Base-by-base conservation (phyloP, 148 eudicot genomes). In the Mesembryanthemum crystallinum region DNA sequence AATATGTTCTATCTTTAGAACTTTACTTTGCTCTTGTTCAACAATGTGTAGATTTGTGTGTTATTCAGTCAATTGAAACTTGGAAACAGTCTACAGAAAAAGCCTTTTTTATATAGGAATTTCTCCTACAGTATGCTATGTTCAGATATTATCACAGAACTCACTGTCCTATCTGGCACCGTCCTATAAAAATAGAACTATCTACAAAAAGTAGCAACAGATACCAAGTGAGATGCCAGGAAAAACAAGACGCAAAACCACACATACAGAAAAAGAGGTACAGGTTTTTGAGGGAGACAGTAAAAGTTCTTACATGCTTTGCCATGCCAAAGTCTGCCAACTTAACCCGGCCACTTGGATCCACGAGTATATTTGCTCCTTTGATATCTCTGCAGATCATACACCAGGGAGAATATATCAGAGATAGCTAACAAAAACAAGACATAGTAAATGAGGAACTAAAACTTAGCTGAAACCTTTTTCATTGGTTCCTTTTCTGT, bases 301-400 rank as follows among this genome's bases (percentile, higher is more conserved):
- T 3, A 28, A 45, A 8, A 42, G 4, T 42, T 30, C 75, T 75
- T 81, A 88, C 94, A 78, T 88, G 94, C 79, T 90, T 90, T 55
- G 94, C 91, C 94, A 90, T 88, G 64, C 94, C 89, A 82, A 90
- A 90, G 78, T 90, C 94, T 51, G 94, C 94, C 75, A 90, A 78
- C 78, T 85, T 90, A 47, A 90, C 88, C 71, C 84, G 79, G 60
- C 91, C 91, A 59, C 71, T 85, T 64, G 91, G 88, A 58, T 85
- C 91, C 27, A 88, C 94, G 55, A 90, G 87, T 72, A 90, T 85
- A 81, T 90, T 90, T 72, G 94, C 94, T 69, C 94, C 91, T 84
- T 90, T 90, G 35, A 90, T 86, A 74, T 90, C 94, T 80, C 94
- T 90, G 84, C 77, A 73, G 17, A 67, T 58, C 69, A 85, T 24